Conservation (phyloP, 2,329 filamentous ascomycete species). For the Pyrenochaeta sp. region DNA sequence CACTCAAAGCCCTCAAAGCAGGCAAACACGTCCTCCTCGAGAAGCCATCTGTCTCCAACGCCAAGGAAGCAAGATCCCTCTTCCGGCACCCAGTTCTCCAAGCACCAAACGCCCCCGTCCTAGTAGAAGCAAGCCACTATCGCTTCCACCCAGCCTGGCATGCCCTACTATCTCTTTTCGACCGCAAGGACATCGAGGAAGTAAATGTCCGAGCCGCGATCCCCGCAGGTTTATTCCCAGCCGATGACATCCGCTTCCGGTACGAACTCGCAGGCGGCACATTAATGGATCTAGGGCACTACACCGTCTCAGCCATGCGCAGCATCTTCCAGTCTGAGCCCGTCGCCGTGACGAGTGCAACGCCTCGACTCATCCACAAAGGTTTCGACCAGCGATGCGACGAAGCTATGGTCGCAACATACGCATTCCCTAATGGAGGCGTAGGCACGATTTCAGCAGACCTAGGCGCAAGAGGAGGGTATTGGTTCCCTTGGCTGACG, state of each 20-base stretch:
- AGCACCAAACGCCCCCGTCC: conserved; percentile 48
- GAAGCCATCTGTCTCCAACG: conserved; percentile 56
- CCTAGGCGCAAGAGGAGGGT: conserved; percentile 24
- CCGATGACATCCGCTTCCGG: conserved; percentile 51
- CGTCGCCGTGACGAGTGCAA: conserved; percentile 26
- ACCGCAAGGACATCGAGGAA: conserved; percentile 43
- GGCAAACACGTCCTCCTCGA: conserved; percentile 58
- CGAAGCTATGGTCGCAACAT: conserved; percentile 29
- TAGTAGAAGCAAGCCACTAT: conserved; percentile 57
- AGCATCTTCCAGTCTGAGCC: conserved; percentile 38
- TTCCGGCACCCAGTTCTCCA: conserved; percentile 44
- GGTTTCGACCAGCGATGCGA: conserved; percentile 29
- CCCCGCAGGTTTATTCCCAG: conserved; percentile 34
- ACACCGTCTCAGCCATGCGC: conserved; percentile 45
- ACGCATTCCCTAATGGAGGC: conserved; percentile 31
- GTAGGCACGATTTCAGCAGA: conserved; percentile 23
- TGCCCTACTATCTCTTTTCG: conserved; percentile 46
- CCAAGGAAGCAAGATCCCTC: conserved; percentile 53
- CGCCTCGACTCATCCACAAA: conserved; percentile 13
- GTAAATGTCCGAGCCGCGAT: conserved; percentile 39
- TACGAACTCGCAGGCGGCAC: conserved; percentile 51
- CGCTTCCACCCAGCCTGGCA: conserved; percentile 55
- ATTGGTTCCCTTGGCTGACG: conserved; percentile 30
- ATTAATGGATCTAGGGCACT: conserved; percentile 51
- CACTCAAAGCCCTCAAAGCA: conserved; percentile 52